These are phyloP conservation scores for Fomitopsis palustris DNA, from an alignment of 1,284 basidiomycete genomes.

Conservation along the genomic window DNA sequence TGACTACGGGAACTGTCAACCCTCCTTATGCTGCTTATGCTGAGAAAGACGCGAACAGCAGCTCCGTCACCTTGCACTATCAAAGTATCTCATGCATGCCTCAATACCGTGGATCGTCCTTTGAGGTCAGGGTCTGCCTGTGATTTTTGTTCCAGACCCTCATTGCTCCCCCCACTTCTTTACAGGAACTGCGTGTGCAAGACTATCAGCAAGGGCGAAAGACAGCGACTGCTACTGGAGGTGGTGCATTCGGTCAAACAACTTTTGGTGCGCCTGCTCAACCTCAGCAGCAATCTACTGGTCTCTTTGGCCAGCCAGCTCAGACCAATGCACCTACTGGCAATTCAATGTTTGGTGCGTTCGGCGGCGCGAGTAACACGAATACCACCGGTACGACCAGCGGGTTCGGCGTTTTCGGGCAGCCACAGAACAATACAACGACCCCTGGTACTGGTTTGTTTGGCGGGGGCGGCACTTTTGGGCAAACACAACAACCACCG, in stretches of 20 bases:
- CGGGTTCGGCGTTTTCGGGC: slow-evolving; percentile 41
- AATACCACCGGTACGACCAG: slow-evolving; percentile 17
- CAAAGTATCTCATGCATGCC: slow-evolving; percentile 76
- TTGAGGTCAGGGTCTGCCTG: slow-evolving; percentile 48
- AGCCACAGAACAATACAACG: slow-evolving; percentile 21
- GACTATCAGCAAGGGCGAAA: slow-evolving; percentile 78
- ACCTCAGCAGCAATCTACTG: slow-evolving; percentile 18
- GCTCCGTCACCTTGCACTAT: slow-evolving; percentile 48
- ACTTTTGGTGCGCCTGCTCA: slow-evolving; percentile 38
- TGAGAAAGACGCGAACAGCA: slow-evolving; percentile 57
- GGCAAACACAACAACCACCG: slow-evolving; percentile 21
- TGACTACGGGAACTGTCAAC: slow-evolving; percentile 62
- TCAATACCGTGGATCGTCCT: slow-evolving; percentile 63
- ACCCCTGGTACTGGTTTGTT: slow-evolving; percentile 39
- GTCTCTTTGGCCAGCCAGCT: slow-evolving; percentile 29
- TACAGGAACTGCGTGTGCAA: slow-evolving; percentile 69
- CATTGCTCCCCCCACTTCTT: slow-evolving; percentile 6
- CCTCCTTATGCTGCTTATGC: slow-evolving; percentile 49
- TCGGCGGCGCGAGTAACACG: slow-evolving; percentile 18
- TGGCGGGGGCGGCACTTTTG: slow-evolving; percentile 27
- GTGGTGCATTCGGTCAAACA: slow-evolving; percentile 42
- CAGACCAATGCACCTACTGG: slow-evolving; percentile 23
- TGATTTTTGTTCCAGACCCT: background rate
- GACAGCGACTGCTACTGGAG: slow-evolving; percentile 32
- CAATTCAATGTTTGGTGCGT: slow-evolving; percentile 29